Percentiles rank a stretch among this genome's conserved stretches.
Conservation (phyloP, 106 monocot species). For the Ottelia alismoides region DNA sequence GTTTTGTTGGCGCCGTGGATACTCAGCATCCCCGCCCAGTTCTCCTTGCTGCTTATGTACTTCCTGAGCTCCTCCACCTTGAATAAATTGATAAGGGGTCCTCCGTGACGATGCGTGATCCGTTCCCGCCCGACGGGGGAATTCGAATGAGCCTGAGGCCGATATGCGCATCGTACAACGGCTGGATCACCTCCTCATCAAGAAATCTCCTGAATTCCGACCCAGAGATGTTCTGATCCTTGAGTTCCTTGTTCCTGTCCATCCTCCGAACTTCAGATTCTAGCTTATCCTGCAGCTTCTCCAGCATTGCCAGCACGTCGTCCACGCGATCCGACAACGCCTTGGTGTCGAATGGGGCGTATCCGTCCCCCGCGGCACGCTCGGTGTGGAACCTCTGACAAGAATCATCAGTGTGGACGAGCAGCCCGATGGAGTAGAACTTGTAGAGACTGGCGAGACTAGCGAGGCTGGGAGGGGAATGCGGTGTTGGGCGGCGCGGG, state of each 20-base stretch:
- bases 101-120: constrained; percentile 3
- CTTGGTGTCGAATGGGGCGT: constrained; percentile 41
- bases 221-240: constrained; percentile 16
- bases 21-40: constrained; percentile 29
- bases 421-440: constrained; percentile 29
- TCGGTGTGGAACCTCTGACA: constrained; percentile 13
- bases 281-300: constrained; percentile 58
- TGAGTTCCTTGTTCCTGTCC: constrained; percentile 16
- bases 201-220: constrained; percentile 48
- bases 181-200: constrained; percentile 72
- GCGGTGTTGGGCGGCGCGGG: no score
- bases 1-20: constrained; percentile 38
- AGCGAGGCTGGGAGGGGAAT: no score
- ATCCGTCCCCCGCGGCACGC: constrained; percentile 17
- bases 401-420: constrained; percentile 2
- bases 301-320: constrained; percentile 36
- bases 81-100: constrained; percentile 81
- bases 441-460: constrained; percentile 44
- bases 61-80: constrained; percentile 56
- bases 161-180: constrained; percentile 62
- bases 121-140: constrained; percentile 10
- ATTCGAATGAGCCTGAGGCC: constrained; percentile 50
- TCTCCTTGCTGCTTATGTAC: constrained; percentile 53
- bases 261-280: constrained; percentile 31
- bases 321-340: constrained; percentile 57